phyloP scores from a whole-genome alignment of 768 basidiomycete genomes.

The Tubosaeta sp. region DNA sequence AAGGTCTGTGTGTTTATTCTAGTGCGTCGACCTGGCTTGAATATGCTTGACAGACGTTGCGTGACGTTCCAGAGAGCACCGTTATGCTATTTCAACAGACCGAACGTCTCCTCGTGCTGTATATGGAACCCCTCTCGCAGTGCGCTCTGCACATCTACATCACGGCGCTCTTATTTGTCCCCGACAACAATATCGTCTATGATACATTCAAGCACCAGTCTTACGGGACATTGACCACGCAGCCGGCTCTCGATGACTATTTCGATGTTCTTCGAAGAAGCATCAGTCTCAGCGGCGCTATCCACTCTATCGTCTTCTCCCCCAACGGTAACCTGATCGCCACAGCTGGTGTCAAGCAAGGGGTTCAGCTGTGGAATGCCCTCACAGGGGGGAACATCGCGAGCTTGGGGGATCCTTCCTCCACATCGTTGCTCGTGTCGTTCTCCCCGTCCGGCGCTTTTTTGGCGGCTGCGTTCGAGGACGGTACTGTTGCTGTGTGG shows the following conservation, averaged over 20 bases:
- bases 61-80: not conserved
- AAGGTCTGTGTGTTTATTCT: slow-evolving; percentile 2
- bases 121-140: slow-evolving; percentile 8
- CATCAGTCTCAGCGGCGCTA: not conserved
- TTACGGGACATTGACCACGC: not conserved
- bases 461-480: slow-evolving; percentile 7
- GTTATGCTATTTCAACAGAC: slow-evolving; percentile 6
- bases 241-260: not conserved
- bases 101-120: slow-evolving; percentile 13
- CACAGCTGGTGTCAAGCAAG: slow-evolving; percentile 7
- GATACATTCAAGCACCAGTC: slow-evolving; percentile 12
- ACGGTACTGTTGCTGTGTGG: slow-evolving; percentile 9
- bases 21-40: not conserved
- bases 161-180: slow-evolving; percentile 7
- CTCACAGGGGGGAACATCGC: slow-evolving; percentile 12
- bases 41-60: not conserved
- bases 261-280: slow-evolving; percentile 6
- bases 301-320: slow-evolving; percentile 13
- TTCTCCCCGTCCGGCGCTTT: slow-evolving; percentile 11
- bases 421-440: slow-evolving; percentile 6
- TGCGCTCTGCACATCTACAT: slow-evolving; percentile 14
- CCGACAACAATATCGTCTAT: slow-evolving; percentile 6
- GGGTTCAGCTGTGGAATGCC: slow-evolving; percentile 15
- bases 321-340: slow-evolving; percentile 8
- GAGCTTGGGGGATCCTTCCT: slow-evolving; percentile 4